Conservation (phyloP, 2,329 filamentous ascomycete genomes). For the Rutstroemia sp. region DNA sequence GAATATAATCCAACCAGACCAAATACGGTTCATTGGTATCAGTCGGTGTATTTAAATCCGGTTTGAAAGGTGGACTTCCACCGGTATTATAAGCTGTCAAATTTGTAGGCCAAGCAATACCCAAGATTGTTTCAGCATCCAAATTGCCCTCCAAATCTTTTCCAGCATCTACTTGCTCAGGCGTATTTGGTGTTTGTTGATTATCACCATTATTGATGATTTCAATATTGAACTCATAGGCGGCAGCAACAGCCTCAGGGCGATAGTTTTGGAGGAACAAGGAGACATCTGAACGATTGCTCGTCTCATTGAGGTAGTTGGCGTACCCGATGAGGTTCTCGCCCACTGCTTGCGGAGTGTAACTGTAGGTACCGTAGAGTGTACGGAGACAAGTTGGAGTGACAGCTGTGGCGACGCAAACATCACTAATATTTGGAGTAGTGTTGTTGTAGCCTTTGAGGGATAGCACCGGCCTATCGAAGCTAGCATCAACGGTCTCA, state of each 20-base stretch:
- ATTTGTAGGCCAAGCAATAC: slow-evolving; percentile 45
- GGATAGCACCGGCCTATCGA: not conserved
- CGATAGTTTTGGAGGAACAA: slow-evolving; percentile 15
- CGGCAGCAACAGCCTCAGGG: slow-evolving; percentile 14
- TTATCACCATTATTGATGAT: slow-evolving; percentile 7
- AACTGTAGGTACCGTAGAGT: slow-evolving; percentile 19
- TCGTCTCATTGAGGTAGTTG: slow-evolving; percentile 21
- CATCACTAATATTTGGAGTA: slow-evolving; percentile 13
- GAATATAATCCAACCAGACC: slow-evolving; percentile 45
- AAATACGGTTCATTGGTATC: slow-evolving; percentile 50
- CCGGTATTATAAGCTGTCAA: slow-evolving; percentile 48
- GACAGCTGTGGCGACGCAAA: slow-evolving; percentile 54
- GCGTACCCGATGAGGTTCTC: slow-evolving; percentile 20
- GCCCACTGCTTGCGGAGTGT: slow-evolving; percentile 13
- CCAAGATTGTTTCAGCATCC: slow-evolving; percentile 48
- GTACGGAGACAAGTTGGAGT: slow-evolving; percentile 21
- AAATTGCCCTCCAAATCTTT: slow-evolving; percentile 44
- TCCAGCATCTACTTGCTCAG: slow-evolving; percentile 5
- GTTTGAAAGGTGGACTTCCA: slow-evolving; percentile 45
- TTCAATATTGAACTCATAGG: slow-evolving; percentile 11
- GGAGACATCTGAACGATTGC: slow-evolving; percentile 17
- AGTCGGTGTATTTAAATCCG: slow-evolving; percentile 30
- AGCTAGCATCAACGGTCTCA: not conserved
- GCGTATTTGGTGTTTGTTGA: slow-evolving; percentile 5
- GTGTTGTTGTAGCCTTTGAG: not conserved